Percentiles rank a stretch among this genome's conserved stretches.
Evolutionary conservation across 2,329 filamentous ascomycete species (phyloP).

Genomic region (Beauveria caledonica): DNA sequence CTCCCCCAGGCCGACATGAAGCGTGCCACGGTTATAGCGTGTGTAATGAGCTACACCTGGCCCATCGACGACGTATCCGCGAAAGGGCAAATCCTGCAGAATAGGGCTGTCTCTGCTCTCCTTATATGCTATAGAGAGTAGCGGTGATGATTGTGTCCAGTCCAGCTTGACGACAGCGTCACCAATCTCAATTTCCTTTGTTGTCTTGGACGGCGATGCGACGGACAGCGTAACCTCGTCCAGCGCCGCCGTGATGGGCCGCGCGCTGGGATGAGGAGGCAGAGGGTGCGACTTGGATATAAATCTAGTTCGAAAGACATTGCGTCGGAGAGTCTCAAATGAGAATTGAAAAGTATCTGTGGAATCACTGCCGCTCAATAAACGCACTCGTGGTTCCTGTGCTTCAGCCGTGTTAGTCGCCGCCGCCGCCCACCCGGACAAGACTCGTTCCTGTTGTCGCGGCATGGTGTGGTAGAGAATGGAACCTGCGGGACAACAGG

Average conservation of each 20-base stretch:
- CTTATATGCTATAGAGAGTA: slow-evolving; percentile 46
- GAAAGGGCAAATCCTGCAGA: slow-evolving; percentile 53
- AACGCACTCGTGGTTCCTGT: slow-evolving; percentile 18
- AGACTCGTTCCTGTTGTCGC: slow-evolving; percentile 11
- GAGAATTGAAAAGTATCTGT: slow-evolving; percentile 44
- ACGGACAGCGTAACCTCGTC: slow-evolving; percentile 22
- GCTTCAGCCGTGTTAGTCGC: slow-evolving; percentile 20
- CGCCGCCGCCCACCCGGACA: slow-evolving; percentile 19
- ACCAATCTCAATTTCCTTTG: slow-evolving; percentile 36
- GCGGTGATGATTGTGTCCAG: slow-evolving; percentile 45
- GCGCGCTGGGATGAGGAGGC: slow-evolving; percentile 56
- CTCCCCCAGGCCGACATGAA: slow-evolving; percentile 65
- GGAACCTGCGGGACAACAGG: slow-evolving; percentile 14
- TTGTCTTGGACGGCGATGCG: slow-evolving; percentile 23
- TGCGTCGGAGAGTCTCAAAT: slow-evolving; percentile 53
- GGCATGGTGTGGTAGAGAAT: background rate
- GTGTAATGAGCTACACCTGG: slow-evolving; percentile 58
- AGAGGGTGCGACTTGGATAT: slow-evolving; percentile 52
- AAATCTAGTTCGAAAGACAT: slow-evolving; percentile 62
- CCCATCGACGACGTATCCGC: slow-evolving; percentile 57
- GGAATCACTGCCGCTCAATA: slow-evolving; percentile 13
- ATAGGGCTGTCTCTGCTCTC: slow-evolving; percentile 41
- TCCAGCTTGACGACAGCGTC: slow-evolving; percentile 47
- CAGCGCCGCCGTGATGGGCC: slow-evolving; percentile 30
- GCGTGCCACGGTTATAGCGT: slow-evolving; percentile 49